phyloP scores from a whole-genome alignment of 768 basidiomycete species.

The Amanita jacksonii region DNA sequence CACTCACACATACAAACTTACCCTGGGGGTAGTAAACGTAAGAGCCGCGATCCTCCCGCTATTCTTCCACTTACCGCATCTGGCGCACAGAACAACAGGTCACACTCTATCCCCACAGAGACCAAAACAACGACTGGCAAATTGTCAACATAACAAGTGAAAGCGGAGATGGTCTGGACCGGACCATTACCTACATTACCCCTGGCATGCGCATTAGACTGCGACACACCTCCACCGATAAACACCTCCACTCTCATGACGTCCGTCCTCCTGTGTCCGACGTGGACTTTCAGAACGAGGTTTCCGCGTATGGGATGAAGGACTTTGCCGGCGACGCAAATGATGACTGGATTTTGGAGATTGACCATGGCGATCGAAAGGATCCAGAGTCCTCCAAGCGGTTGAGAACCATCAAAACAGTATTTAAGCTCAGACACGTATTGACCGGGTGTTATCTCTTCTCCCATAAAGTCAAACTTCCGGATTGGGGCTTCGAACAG shows the following conservation, averaged over 20 bases:
- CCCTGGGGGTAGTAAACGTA: conserved; percentile 86
- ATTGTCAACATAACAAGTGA: conserved; percentile 65
- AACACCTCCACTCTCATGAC: conserved; percentile 92
- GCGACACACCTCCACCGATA: conserved; percentile 70
- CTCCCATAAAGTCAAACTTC: conserved; percentile 95
- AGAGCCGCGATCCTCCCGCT: background rate
- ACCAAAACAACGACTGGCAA: conserved; percentile 90
- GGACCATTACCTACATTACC: conserved; percentile 54
- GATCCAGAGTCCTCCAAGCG: conserved; percentile 63
- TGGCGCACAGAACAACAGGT: conserved; percentile 81
- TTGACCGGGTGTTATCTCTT: conserved; percentile 94
- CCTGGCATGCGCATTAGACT: conserved; percentile 69
- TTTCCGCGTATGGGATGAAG: conserved; percentile 85
- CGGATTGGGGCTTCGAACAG: conserved; percentile 97
- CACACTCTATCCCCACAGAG: conserved; percentile 98
- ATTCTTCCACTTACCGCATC: conserved; percentile 3
- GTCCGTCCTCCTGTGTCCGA: conserved; percentile 91
- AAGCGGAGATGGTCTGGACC: conserved; percentile 30
- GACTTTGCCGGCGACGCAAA: conserved; percentile 85
- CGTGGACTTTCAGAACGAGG: conserved; percentile 98
- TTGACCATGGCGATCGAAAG: conserved; percentile 54
- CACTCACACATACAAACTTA: conserved; percentile 92
- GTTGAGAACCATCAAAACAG: conserved; percentile 69
- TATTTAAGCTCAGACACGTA: conserved; percentile 75
- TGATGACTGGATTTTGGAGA: conserved; percentile 89